Conservation (phyloP, 805 yeast species). For the Zygosaccharomyces siamensis region DNA sequence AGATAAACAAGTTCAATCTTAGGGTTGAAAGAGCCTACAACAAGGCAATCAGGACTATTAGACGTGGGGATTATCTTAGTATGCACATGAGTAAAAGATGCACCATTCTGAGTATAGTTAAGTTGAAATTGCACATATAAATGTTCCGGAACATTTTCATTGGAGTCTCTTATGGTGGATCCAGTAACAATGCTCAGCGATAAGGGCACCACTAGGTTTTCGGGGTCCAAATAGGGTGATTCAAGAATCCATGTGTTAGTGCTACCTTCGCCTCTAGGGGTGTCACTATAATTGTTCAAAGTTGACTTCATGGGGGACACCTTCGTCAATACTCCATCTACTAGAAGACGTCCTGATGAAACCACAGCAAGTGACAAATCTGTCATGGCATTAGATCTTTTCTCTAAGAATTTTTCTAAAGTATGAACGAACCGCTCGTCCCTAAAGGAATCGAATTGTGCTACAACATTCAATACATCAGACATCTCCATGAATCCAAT, state of each 20-base stretch:
- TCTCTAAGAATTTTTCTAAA: constrained; percentile 3
- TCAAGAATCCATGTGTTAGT: constrained; percentile 13
- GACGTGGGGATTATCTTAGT: constrained; percentile 13
- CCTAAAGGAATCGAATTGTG: constrained; percentile 19
- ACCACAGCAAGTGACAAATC: constrained; percentile 1
- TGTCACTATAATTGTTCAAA: constrained; percentile 13
- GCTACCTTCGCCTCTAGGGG: constrained; percentile 14
- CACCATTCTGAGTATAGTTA: constrained; percentile 1
- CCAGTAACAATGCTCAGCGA: constrained; percentile 12
- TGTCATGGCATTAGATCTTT: constrained; percentile 7
- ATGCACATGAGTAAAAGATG: constrained; percentile 6
- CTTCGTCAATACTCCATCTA: constrained; percentile 14
- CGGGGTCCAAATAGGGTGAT: constrained; percentile 4
- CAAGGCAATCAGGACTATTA: constrained; percentile 4
- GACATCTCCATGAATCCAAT: constrained; percentile 22
- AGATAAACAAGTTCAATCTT: constrained; percentile 9
- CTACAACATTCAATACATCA: constrained; percentile 6
- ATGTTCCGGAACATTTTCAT: constrained; percentile 10
- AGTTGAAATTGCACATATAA: constrained; percentile 13
- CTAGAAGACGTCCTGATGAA: constrained; percentile 5
- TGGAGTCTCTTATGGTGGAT: constrained; percentile 12
- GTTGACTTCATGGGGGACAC: constrained; percentile 1
- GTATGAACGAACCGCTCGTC: constrained; percentile 10
- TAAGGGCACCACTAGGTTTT: constrained; percentile 6
- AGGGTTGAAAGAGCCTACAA: constrained; percentile 6